Conservation (phyloP, 2,329 filamentous ascomycete genomes). For the Escovopsis sp. region DNA sequence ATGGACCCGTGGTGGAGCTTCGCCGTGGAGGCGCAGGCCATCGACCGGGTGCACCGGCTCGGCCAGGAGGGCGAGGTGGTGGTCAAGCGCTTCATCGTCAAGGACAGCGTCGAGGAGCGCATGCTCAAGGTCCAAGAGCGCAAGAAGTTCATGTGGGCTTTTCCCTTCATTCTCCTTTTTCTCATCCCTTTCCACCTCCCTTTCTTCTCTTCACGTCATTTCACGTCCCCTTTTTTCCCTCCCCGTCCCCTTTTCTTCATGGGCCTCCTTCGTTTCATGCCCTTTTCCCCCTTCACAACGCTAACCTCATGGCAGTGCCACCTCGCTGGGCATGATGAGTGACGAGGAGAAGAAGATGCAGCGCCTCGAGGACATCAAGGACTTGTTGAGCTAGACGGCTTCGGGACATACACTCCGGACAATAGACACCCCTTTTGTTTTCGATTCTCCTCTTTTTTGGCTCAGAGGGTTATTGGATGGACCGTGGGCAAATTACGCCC, state of each 20-base stretch:
- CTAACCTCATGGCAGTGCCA: slow-evolving; percentile 47
- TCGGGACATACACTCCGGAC: background rate
- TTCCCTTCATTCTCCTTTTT: background rate
- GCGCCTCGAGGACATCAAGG: slow-evolving; percentile 85
- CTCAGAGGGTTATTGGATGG: background rate
- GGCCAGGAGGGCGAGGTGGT: slow-evolving; percentile 77
- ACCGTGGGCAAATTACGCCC: too few relatives aligned
- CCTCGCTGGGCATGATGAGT: slow-evolving; percentile 82
- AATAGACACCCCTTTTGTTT: background rate
- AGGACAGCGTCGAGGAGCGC: slow-evolving; percentile 82
- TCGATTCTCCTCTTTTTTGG: background rate
- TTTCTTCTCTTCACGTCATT: too few relatives aligned
- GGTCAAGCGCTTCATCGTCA: slow-evolving; percentile 78
- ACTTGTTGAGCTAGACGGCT: slow-evolving; percentile 51
- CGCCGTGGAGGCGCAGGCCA: slow-evolving; percentile 89
- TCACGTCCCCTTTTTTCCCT: too few relatives aligned
- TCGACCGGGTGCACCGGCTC: slow-evolving; percentile 95
- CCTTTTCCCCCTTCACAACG: background rate
- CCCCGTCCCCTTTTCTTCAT: background rate
- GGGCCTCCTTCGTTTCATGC: background rate
- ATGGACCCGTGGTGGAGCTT: slow-evolving; percentile 99
- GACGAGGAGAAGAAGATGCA: slow-evolving; percentile 87
- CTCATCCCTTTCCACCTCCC: too few relatives aligned
- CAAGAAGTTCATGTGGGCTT: slow-evolving; percentile 84
- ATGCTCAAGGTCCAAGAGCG: slow-evolving; percentile 89